Conservation (phyloP, 176 grass and related monocot species). For the Urochloa ruziziensis region DNA sequence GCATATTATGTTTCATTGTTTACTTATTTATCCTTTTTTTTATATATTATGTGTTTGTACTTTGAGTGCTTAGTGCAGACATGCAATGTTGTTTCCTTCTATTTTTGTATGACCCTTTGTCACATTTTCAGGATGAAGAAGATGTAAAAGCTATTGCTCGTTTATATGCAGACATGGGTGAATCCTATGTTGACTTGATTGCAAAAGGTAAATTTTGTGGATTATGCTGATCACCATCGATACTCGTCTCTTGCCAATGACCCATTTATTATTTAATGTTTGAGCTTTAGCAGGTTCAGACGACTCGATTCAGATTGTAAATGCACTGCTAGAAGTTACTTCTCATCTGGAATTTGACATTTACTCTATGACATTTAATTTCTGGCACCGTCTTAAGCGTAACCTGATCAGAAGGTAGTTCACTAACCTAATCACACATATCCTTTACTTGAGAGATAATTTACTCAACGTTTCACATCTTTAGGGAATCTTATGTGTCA, state of each 20-base stretch:
- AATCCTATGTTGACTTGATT: conserved; percentile 99
- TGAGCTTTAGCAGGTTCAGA: conserved; percentile 71
- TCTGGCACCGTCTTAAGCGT: conserved; percentile 87
- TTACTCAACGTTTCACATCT: conserved; percentile 17
- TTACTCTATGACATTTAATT: conserved; percentile 99
- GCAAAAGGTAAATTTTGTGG: conserved; percentile 64
- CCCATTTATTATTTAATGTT: conserved; percentile 7
- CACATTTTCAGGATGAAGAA: conserved; percentile 82
- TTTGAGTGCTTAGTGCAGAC: background rate
- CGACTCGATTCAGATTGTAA: conserved; percentile 91
- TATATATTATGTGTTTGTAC: background rate
- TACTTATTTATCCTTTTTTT: background rate
- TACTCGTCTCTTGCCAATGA: background rate
- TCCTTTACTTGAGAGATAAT: conserved; percentile 19
- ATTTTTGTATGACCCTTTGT: conserved; percentile 4
- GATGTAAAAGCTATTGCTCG: conserved; percentile 98
- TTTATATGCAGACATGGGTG: conserved; percentile 97
- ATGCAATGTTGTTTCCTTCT: background rate
- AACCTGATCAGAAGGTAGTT: conserved; percentile 74
- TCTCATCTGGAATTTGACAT: conserved; percentile 92
- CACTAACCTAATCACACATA: background rate
- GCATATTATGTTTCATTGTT: conserved; percentile 5
- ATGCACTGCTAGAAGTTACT: conserved; percentile 91
- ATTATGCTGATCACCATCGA: conserved; percentile 26
- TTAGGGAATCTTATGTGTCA: conserved; percentile 72